These are phyloP conservation scores for Cubamyces sp. DNA, from an alignment of 768 basidiomycete species.

Conservation along the genomic window DNA sequence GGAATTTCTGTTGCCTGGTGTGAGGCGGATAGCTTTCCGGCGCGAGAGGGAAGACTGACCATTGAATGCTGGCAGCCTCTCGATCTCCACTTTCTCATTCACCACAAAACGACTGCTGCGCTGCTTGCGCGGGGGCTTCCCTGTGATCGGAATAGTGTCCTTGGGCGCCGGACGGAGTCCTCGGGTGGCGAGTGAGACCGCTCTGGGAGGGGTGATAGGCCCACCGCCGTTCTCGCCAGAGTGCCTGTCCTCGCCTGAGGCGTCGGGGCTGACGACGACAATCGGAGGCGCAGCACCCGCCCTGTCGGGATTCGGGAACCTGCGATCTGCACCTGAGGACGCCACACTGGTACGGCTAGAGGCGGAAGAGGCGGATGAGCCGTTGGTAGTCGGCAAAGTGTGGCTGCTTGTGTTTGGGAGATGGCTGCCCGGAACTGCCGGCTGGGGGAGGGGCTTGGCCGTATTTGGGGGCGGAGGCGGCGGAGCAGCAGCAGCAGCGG, in stretches of 20 bases:
- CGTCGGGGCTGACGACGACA: slow-evolving; percentile 83
- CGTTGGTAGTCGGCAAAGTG: slow-evolving; percentile 45
- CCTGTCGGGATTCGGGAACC: slow-evolving; percentile 50
- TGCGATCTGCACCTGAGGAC: slow-evolving; percentile 57
- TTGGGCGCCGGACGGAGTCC: slow-evolving; percentile 80
- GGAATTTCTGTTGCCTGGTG: slow-evolving; percentile 72
- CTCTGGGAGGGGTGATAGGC: slow-evolving; percentile 67
- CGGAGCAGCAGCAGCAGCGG: slow-evolving; percentile 45
- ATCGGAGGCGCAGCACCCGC: slow-evolving; percentile 73
- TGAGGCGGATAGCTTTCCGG: slow-evolving; percentile 8
- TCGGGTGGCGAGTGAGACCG: slow-evolving; percentile 56
- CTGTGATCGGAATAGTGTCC: slow-evolving; percentile 95
- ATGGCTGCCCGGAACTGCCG: slow-evolving; percentile 36
- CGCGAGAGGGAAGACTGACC: slow-evolving; percentile 51
- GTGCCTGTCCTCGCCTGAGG: slow-evolving; percentile 46
- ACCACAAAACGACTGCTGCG: slow-evolving; percentile 96
- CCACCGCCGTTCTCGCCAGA: slow-evolving; percentile 43
- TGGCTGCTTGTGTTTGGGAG: slow-evolving; percentile 44
- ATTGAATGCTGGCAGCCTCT: slow-evolving; percentile 88
- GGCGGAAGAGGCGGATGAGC: slow-evolving; percentile 39
- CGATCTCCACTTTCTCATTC: slow-evolving; percentile 95
- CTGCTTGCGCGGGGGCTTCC: slow-evolving; percentile 97
- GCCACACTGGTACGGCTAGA: slow-evolving; percentile 49
- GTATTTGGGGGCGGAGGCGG: slow-evolving; percentile 69
- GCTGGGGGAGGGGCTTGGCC: slow-evolving; percentile 64